A percentile compares a stretch with the other conserved stretches of the same genome.
Conservation (phyloP, 2,329 filamentous ascomycete species). For the Periglandula ipomoeae region DNA sequence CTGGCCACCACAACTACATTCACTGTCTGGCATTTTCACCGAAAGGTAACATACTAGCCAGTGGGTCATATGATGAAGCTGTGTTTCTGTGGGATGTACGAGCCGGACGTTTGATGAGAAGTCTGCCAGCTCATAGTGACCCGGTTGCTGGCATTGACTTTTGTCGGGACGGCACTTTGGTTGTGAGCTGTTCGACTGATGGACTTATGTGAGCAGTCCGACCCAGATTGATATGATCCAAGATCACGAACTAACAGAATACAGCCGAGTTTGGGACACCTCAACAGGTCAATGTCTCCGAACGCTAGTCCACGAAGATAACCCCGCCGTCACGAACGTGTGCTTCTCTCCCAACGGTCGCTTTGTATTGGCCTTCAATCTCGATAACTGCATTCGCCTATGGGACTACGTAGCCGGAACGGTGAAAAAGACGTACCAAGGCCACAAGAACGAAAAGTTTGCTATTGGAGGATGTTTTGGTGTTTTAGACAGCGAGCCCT, state of each 20-base stretch:
- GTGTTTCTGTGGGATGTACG: constrained; percentile 96
- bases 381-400: constrained; percentile 81
- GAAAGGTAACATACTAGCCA: constrained; percentile 93
- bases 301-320: constrained; percentile 93
- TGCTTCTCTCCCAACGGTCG: constrained; percentile 91
- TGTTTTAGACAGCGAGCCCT: constrained; percentile 38
- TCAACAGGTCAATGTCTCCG: constrained; percentile 89
- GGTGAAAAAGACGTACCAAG: constrained; percentile 95
- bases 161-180: constrained; percentile 80
- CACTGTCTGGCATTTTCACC: constrained; percentile 94
- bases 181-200: constrained; percentile 86
- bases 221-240: not conserved
- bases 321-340: constrained; percentile 79
- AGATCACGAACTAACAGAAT: constrained; percentile 10
- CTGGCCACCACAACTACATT: constrained; percentile 93
- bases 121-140: constrained; percentile 87
- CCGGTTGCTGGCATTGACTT: constrained; percentile 93
- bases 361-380: constrained; percentile 82
- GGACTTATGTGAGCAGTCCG: constrained; percentile 62
- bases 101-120: constrained; percentile 78
- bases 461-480: constrained; percentile 83
- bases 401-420: constrained; percentile 93
- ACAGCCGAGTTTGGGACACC: constrained; percentile 85
- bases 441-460: constrained; percentile 75
- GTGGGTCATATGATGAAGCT: constrained; percentile 92